Conservation (phyloP, 192 early-diverging fungal species). For the Podila clonocystis region DNA sequence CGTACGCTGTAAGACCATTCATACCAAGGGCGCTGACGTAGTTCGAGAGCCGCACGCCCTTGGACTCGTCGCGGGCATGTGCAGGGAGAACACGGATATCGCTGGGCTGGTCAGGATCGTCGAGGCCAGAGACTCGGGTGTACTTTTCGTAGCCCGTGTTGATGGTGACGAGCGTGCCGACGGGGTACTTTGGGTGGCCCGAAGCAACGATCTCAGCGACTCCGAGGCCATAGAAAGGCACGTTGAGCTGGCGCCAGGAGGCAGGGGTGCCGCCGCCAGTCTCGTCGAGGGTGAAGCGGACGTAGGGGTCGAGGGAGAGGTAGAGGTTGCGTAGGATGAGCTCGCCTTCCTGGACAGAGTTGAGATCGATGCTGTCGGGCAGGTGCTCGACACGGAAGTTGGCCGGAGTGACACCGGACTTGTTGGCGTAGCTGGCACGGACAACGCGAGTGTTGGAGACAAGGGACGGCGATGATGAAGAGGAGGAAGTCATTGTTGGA, state of each 20-base stretch:
- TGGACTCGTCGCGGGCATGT: slow-evolving; percentile 43
- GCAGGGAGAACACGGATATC: slow-evolving; percentile 60
- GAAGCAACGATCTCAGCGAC: slow-evolving; percentile 44
- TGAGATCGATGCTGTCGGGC: slow-evolving; percentile 29
- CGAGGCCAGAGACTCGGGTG: slow-evolving; percentile 59
- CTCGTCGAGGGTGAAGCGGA: slow-evolving; percentile 30
- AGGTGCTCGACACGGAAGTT: slow-evolving; percentile 31
- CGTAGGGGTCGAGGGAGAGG: slow-evolving; percentile 79
- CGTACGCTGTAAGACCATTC: slow-evolving; percentile 62
- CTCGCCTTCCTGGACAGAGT: slow-evolving; percentile 54
- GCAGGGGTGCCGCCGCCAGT: slow-evolving; percentile 3
- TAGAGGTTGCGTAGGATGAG: slow-evolving; percentile 66
- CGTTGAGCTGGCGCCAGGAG: slow-evolving; percentile 3
- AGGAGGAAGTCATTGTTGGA: slow-evolving; percentile 8
- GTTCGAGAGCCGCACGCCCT: slow-evolving; percentile 21
- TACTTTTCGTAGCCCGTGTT: slow-evolving; percentile 67
- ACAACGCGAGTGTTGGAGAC: slow-evolving; percentile 37
- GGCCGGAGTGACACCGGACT: slow-evolving; percentile 16
- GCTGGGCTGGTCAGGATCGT: slow-evolving; percentile 43
- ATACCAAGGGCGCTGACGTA: slow-evolving; percentile 61
- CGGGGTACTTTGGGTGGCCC: slow-evolving; percentile 62
- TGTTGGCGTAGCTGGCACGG: slow-evolving; percentile 44
- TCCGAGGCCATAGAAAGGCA: slow-evolving; percentile 38
- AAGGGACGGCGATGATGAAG: neutral
- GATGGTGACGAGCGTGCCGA: slow-evolving; percentile 69